Evolutionary conservation across 2,329 filamentous ascomycete genomes (phyloP), one percentile per base, ranked within the genome.

Genomic region (Penicillium italicum): DNA sequence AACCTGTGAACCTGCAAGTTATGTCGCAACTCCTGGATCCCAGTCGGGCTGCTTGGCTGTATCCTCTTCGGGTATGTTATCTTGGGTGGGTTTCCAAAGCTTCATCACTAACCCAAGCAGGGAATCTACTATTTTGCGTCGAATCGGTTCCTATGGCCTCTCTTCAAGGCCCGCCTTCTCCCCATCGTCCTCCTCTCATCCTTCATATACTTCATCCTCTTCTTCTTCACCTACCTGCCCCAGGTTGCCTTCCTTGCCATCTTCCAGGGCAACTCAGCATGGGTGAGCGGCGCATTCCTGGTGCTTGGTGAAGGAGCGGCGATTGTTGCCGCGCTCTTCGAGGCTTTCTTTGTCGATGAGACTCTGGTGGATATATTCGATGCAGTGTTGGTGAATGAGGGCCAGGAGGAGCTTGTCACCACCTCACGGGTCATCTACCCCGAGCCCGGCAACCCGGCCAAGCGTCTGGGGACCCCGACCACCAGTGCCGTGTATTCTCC

Each of bases 211-310:
- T 77, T 86, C n/a, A 79, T 95, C 20, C 84, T 97, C 20, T 97
- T 97, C 73, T 80, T 90, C 12, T 95, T 94, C 73, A 81, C 90
- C 0, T 97, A 96, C 65, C 76, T 97, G 3, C 93, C 93, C 0
- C 90, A 97, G 70, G 91, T 91, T 53, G 89, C 90, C 1, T 90
- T 99, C 66, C 82, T 99, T 22, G 86, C 89, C 16, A 84, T 97
- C 63, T 97, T 97, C 72, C 92, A 97, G 66, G 89, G 89, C 22
- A 75, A 85, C 56, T 87, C 86, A 30, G 94, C 94, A n/a, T 96
- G 91, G 89, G 76, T 96, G 55, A 97, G 91, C 66, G 91, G 89
- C 3, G 85, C 90, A 0, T 87, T 97, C 60, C 79, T 97, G 44
- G 90, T 96, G 0, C 80, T 99, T 2, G 84, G 82, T 10, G 82